Evolutionary conservation across 2,329 filamentous ascomycete species (phyloP).

Genomic region (Pseudogymnoascus sp.): DNA sequence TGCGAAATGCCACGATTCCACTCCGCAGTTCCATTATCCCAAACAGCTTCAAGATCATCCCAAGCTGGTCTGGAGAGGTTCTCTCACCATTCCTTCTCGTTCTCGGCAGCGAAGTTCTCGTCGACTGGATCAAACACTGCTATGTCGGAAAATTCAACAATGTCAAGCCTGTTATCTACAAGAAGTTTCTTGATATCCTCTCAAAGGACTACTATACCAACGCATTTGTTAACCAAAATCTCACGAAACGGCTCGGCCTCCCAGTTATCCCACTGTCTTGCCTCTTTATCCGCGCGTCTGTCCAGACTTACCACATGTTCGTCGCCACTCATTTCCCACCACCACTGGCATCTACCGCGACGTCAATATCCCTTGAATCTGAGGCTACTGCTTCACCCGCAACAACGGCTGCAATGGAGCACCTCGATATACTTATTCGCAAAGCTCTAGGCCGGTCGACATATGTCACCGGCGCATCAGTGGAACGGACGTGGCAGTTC

Average conservation of each 20-base stretch:
- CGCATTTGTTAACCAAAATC: constrained; percentile 81
- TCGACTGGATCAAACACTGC: constrained; percentile 94
- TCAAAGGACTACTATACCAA: constrained; percentile 98
- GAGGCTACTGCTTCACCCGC: constrained; percentile 59
- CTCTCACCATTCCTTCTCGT: constrained; percentile 91
- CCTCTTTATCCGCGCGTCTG: constrained; percentile 86
- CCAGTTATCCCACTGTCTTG: constrained; percentile 90
- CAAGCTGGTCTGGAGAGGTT: constrained; percentile 81
- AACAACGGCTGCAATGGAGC: constrained; percentile 69
- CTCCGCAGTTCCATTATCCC: constrained; percentile 73
- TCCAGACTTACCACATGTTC: constrained; percentile 98
- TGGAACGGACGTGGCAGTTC: constrained; percentile 29
- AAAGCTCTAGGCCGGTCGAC: constrained; percentile 69
- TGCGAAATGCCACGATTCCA: constrained; percentile 49
- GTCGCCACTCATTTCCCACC: constrained; percentile 78
- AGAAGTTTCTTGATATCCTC: constrained; percentile 82
- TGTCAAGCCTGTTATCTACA: constrained; percentile 83
- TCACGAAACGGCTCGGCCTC: constrained; percentile 82
- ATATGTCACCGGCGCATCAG: constrained; percentile 43
- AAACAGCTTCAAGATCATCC: constrained; percentile 83
- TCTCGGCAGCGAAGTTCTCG: constrained; percentile 90
- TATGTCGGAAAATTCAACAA: constrained; percentile 99
- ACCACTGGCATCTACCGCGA: constrained; percentile 60
- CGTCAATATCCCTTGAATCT: constrained; percentile 59
- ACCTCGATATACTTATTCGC: constrained; percentile 71